phyloP scores from a whole-genome alignment of 257 asterid genomes.

The Lithospermum erythrorhizon region DNA sequence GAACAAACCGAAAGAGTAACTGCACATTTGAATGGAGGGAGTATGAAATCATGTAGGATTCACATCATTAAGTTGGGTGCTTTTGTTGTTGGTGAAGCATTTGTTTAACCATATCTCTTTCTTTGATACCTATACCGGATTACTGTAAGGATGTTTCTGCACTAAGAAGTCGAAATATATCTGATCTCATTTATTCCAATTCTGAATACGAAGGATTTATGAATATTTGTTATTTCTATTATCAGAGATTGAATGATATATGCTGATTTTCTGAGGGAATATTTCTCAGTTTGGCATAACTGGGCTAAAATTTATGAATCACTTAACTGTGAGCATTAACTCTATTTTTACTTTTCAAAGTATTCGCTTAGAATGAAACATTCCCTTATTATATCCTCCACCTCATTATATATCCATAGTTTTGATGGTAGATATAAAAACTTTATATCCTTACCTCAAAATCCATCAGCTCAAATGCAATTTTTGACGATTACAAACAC shows the following conservation, averaged over 20 bases:
- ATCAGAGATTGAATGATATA: neutral
- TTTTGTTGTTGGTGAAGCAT: too few species aligned
- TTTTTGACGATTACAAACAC: neutral
- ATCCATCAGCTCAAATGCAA: neutral
- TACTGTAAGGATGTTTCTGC: neutral
- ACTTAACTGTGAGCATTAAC: neutral
- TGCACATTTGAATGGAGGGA: too few species aligned
- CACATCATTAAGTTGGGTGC: too few species aligned
- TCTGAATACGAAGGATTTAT: neutral
- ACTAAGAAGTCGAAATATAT: neutral
- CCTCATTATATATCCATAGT: neutral
- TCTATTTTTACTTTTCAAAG: neutral
- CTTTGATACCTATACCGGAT: neutral
- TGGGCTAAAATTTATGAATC: neutral
- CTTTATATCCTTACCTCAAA: neutral
- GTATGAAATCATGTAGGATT: too few species aligned
- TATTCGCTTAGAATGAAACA: neutral
- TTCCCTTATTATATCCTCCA: neutral
- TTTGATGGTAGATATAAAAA: neutral
- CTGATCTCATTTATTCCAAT: too few species aligned
- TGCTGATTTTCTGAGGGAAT: neutral
- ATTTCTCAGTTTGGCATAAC: neutral
- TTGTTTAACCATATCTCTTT: too few species aligned
- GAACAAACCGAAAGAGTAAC: too few species aligned
- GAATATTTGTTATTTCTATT: neutral